Base-by-base conservation (phyloP, 1,139 yeast species). In the Candida labiduridarum region DNA sequence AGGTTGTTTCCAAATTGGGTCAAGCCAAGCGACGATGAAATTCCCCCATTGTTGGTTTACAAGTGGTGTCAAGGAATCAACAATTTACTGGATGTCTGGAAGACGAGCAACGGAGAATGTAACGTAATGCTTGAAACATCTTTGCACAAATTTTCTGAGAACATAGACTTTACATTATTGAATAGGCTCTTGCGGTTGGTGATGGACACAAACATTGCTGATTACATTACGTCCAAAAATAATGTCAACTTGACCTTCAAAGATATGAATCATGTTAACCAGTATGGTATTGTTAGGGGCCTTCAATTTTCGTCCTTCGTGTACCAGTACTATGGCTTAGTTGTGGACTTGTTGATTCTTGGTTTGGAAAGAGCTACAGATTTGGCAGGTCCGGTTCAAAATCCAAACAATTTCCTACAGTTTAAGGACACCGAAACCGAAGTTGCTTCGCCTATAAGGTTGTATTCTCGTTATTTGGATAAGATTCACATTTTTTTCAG, bases 31-130 rank as follows among this genome's bases (percentile, higher is more conserved):
- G 99, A 94, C 61, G 83, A 90, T 30, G 99, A 95, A 64, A 88
- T 94, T 22, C 96, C 98, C 0, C 99, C 97, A 0, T 68, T 92
- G 40, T 72, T 92, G 54, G 96, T 89, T 0, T 92, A 94, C 69
- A 94, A 92, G 63, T 94, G 97, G 97, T 85, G 92, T 59, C 96
- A 89, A 61, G 97, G 97, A n/a, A 78, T 94, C 50, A 94, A 91
- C 63, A 90, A 91, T 59, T 68, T 91, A 47, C 71, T 80, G 8
- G 76, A 83, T 41, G 87, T 92, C 1, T 94, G 99, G 99, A 83
- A 85, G 47, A 81, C 85, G 1, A 67, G 79, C 0, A 74, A 82
- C 36, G 97, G 96, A 1, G 87, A 89, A 62, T 79, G 88, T 46
- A 84, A 87, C 56, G 97, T 92, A n/a, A 78, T 94, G 84, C 56